Evolutionary conservation across 495 filamentous ascomycete species (phyloP).

Genomic region (Bacidia rubella): DNA sequence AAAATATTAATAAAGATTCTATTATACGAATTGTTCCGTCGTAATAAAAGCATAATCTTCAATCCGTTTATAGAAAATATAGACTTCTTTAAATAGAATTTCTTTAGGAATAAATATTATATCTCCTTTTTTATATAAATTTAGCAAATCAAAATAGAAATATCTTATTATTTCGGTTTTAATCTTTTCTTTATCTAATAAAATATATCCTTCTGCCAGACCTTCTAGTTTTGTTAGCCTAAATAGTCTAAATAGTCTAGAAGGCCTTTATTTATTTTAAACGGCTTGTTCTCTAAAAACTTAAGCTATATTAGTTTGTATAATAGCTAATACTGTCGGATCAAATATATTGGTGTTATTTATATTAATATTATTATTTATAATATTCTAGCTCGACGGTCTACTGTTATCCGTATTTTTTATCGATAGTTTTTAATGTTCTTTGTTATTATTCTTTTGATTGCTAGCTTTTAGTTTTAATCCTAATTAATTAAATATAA

Average conservation of each 20-base stretch:
- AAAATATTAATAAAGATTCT: neutral
- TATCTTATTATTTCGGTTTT: neutral
- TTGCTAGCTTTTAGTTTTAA: too few relatives aligned
- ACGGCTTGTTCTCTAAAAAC: neutral
- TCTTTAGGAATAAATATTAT: neutral
- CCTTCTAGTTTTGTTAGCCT: too few relatives aligned
- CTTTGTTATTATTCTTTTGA: too few relatives aligned
- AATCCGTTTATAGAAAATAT: neutral
- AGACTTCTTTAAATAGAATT: neutral
- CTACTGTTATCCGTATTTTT: neutral
- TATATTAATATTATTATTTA: neutral
- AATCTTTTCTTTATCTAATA: too few relatives aligned
- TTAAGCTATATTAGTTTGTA: neutral
- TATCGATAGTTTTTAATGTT: too few relatives aligned
- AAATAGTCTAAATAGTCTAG: too few relatives aligned
- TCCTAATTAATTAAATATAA: too few relatives aligned
- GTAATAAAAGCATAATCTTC: neutral
- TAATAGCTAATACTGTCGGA: neutral
- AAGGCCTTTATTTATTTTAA: too few relatives aligned
- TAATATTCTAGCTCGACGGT: neutral
- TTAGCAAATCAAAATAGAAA: neutral
- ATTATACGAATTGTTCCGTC: neutral
- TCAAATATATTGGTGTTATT: neutral
- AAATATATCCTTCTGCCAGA: neutral
- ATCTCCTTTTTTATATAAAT: neutral